These are phyloP conservation scores for Fusarium aywerte DNA, from an alignment of 2,329 filamentous ascomycete species.

Conservation along the genomic window DNA sequence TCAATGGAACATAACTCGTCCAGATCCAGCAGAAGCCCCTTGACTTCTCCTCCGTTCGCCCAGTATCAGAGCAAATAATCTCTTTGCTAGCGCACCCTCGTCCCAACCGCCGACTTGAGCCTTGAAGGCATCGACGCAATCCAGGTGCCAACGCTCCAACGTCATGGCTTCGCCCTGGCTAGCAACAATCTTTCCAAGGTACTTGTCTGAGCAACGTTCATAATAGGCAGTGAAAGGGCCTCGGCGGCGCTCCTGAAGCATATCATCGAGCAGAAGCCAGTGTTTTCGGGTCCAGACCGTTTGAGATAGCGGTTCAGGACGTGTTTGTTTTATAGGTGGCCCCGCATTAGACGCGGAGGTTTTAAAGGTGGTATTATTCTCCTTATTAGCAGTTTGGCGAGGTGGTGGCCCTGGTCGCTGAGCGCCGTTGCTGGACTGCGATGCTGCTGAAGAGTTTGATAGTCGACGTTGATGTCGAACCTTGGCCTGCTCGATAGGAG, in stretches of 20 bases:
- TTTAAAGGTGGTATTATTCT: constrained; percentile 47
- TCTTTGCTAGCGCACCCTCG: constrained; percentile 60
- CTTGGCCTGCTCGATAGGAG: constrained; percentile 56
- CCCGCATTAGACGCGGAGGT: constrained; percentile 47
- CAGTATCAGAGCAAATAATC: constrained; percentile 64
- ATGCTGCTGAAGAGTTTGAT: constrained; percentile 41
- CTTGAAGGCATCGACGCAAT: constrained; percentile 66
- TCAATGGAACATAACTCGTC: constrained; percentile 49
- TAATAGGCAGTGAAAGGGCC: constrained; percentile 51
- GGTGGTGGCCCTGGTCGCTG: constrained; percentile 24
- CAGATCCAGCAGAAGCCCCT: constrained; percentile 21
- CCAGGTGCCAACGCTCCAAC: constrained; percentile 67
- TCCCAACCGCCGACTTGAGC: constrained; percentile 62
- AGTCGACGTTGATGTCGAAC: constrained; percentile 48
- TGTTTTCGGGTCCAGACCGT: constrained; percentile 62
- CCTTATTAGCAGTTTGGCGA: constrained; percentile 47
- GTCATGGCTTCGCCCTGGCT: constrained; percentile 59
- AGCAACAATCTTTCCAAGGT: constrained; percentile 61
- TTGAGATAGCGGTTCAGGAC: constrained; percentile 51
- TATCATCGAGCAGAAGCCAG: constrained; percentile 64
- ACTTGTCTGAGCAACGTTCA: constrained; percentile 47
- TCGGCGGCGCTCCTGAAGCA: constrained; percentile 60
- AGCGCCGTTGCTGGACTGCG: constrained; percentile 22
- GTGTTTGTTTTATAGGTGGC: constrained; percentile 34
- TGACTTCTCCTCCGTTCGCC: constrained; percentile 56